Evolutionary conservation across 2,329 filamentous ascomycete species (phyloP), one percentile per base, ranked within the genome.

Genomic region (Trichoderma sp.): DNA sequence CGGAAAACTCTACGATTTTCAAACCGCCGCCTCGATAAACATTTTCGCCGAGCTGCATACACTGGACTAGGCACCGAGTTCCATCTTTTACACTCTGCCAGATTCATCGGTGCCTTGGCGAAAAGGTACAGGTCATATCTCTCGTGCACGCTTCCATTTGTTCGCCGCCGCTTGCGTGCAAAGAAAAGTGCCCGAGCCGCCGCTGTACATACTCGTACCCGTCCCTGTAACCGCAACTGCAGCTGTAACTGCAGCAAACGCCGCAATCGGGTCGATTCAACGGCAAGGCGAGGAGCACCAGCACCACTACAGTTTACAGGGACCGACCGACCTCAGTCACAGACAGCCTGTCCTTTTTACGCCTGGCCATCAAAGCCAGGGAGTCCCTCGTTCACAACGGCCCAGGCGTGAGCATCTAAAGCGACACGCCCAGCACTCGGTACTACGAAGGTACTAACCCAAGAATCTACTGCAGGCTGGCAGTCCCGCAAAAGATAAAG

Each of bases 401-500:
- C 45, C 45, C 45, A 50, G 45, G 45, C 45, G 18, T 50, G 45
- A 21, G 45, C 45, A 50, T 50, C 45, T 16, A 50, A 50, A 50
- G 16, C 45, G 18, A 50, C 45, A 50, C 41, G 41, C 41, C 41
- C 41, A 56, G 50, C 21, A 27, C 21, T 45, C 18, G 53, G 53
- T 59, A 59, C 53, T 27, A 12, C 24, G 11, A 60, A 60, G 56
- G 56, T 60, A 67, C 27, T 24, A 35, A 56, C 45, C 18, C 29
- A 12, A 29, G 50, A 31, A 21, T 27, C 31, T 18, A 41, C 16
- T 18, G 35, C 31, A 33, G 3, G 33, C 7, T 69, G 66, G 66
- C 50, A 69, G 66, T 69, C 66, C 66, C 50, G 66, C 66, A 60
- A 60, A 69, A 56, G 66, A 53, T 59, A 11, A 38, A 27, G 33